phyloP scores from a whole-genome alignment of 2,329 filamentous ascomycete genomes.

The Pochonia chlamydosporia region DNA sequence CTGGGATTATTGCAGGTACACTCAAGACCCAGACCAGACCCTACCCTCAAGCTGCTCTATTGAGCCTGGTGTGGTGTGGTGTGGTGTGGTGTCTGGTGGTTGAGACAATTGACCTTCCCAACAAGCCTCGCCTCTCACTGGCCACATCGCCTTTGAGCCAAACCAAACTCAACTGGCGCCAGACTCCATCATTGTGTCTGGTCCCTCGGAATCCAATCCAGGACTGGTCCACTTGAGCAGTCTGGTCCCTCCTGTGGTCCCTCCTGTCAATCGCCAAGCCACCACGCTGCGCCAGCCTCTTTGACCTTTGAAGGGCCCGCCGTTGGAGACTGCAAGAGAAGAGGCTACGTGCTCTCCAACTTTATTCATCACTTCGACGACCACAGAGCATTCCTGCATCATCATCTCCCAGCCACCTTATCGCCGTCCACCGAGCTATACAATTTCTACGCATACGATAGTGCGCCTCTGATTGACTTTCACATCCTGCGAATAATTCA shows the following conservation, averaged over 20 bases:
- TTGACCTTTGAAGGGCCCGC: conserved; percentile 2
- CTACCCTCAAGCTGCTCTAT: too few relatives aligned
- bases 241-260: background rate
- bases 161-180: too few relatives aligned
- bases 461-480: background rate
- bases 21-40: too few relatives aligned
- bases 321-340: conserved; percentile 12
- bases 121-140: too few relatives aligned
- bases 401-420: conserved; percentile 14
- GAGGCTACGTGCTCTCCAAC: conserved; percentile 24
- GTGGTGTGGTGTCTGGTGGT: too few relatives aligned
- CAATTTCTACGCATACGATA: conserved; percentile 1
- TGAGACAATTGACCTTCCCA: too few relatives aligned
- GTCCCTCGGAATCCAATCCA: too few relatives aligned
- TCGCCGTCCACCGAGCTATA: conserved; percentile 11
- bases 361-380: conserved; percentile 20
- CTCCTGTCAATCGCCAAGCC: conserved; percentile 5
- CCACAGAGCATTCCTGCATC: conserved; percentile 11
- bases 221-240: too few relatives aligned
- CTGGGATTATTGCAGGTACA: too few relatives aligned
- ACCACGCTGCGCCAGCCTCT: conserved; percentile 11
- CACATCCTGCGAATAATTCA: background rate
- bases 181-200: too few relatives aligned
- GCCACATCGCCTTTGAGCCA: too few relatives aligned
- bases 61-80: too few relatives aligned